Evolutionary conservation across 495 filamentous ascomycete genomes (phyloP).

Genomic region (Tetracladium marchalianum): DNA sequence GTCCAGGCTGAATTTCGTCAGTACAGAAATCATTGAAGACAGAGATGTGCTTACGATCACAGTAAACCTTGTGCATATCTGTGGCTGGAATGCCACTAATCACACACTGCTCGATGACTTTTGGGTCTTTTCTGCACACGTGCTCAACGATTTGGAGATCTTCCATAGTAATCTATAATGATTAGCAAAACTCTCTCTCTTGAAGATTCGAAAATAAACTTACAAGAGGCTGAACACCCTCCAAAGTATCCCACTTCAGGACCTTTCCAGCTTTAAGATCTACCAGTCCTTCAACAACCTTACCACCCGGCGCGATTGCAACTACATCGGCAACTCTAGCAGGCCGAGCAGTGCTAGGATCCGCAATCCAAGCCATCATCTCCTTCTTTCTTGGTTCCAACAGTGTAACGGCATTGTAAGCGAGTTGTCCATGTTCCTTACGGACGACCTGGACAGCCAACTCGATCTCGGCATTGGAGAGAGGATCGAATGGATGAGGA

Average conservation of each 20-base stretch:
- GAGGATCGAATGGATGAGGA: conserved; percentile 80
- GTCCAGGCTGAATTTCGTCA: conserved; percentile 61
- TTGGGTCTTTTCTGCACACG: conserved; percentile 67
- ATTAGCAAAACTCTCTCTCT: conserved; percentile 17
- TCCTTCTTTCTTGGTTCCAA: conserved; percentile 81
- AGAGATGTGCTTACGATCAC: conserved; percentile 49
- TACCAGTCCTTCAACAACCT: conserved; percentile 79
- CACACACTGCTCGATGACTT: conserved; percentile 86
- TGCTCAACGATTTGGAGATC: conserved; percentile 84
- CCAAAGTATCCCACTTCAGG: conserved; percentile 62
- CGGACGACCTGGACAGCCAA: conserved; percentile 58
- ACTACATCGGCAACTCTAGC: conserved; percentile 73
- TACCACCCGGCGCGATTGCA: conserved; percentile 69
- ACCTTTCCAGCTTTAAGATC: conserved; percentile 65
- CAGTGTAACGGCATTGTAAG: conserved; percentile 85
- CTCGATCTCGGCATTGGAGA: conserved; percentile 70
- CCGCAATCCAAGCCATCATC: conserved; percentile 73
- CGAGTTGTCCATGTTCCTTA: conserved; percentile 58
- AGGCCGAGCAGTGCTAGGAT: conserved; percentile 54
- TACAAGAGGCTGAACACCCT: conserved; percentile 77
- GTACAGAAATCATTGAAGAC: not conserved
- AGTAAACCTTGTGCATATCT: conserved; percentile 44
- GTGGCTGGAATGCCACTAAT: conserved; percentile 76
- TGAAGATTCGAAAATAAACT: conserved; percentile 10
- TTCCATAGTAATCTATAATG: conserved; percentile 76